phyloP scores from a whole-genome alignment of 2,329 filamentous ascomycete genomes.

The Calonectria leucothoes region DNA sequence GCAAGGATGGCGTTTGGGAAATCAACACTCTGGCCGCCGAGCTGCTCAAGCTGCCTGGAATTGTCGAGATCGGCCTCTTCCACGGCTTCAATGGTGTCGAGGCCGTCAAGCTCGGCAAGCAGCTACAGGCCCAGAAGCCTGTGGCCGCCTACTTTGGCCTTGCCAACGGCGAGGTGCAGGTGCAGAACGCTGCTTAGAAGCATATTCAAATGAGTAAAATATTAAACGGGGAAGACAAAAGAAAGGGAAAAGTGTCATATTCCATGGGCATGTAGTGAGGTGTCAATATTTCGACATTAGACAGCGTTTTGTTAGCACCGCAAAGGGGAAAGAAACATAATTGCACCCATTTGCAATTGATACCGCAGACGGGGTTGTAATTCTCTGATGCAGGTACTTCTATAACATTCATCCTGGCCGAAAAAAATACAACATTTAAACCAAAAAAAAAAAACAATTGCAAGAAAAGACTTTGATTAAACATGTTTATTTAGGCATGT shows the following conservation, averaged over 20 bases:
- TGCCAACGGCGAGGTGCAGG: constrained; percentile 74
- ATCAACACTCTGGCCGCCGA: constrained; percentile 78
- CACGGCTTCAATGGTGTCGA: constrained; percentile 82
- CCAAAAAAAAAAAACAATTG: too few species aligned
- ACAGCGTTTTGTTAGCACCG: background rate
- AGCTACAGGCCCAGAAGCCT: constrained; percentile 85
- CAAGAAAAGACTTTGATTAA: too few species aligned
- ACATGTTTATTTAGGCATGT: too few species aligned
- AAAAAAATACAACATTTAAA: too few species aligned
- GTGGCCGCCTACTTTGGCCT: constrained; percentile 96
- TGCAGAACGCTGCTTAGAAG: constrained; percentile 43
- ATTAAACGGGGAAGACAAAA: background rate
- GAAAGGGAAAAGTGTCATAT: background rate
- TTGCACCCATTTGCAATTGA: background rate
- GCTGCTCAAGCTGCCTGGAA: constrained; percentile 85
- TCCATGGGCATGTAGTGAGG: background rate
- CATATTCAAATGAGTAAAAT: background rate
- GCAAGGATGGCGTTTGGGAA: constrained; percentile 76
- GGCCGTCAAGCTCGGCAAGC: constrained; percentile 62
- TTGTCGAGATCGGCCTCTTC: constrained; percentile 94
- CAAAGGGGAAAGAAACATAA: background rate
- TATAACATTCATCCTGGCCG: too few species aligned
- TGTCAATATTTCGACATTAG: background rate
- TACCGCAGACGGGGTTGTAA: background rate
- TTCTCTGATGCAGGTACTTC: too few species aligned